Percentiles rank a stretch among this genome's conserved stretches.
phyloP scores from a whole-genome alignment of 805 yeast species.

The Kazachstania psychrophila region DNA sequence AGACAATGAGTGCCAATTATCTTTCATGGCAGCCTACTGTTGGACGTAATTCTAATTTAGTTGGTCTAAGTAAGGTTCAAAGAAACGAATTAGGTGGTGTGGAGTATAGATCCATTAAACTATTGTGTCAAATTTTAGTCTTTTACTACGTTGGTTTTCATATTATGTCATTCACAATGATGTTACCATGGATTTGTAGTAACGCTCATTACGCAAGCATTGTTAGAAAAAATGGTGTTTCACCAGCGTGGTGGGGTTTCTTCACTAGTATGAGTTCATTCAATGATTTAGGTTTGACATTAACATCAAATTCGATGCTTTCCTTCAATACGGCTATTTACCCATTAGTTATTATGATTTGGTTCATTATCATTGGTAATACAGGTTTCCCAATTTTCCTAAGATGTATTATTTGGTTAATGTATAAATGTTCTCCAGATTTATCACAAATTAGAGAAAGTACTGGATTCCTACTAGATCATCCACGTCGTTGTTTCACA shows the following conservation, averaged over 20 bases:
- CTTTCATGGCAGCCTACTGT: slow-evolving; percentile 86
- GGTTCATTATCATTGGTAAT: slow-evolving; percentile 83
- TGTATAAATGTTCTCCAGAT: slow-evolving; percentile 58
- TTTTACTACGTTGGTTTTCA: slow-evolving; percentile 72
- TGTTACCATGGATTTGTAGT: slow-evolving; percentile 53
- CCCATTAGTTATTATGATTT: slow-evolving; percentile 50
- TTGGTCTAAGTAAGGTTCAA: slow-evolving; percentile 69
- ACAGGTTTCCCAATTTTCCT: slow-evolving; percentile 87
- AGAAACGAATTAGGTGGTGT: slow-evolving; percentile 96
- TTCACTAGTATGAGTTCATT: slow-evolving; percentile 74
- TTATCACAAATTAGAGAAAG: slow-evolving; percentile 62
- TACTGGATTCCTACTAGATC: slow-evolving; percentile 77
- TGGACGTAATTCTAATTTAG: slow-evolving; percentile 89
- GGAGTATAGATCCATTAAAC: slow-evolving; percentile 82
- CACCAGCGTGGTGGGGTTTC: slow-evolving; percentile 89
- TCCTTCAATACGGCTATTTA: slow-evolving; percentile 57
- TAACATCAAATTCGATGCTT: slow-evolving; percentile 73
- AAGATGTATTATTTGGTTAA: slow-evolving; percentile 72
- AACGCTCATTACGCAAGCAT: slow-evolving; percentile 35
- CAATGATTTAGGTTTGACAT: slow-evolving; percentile 75
- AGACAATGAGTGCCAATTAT: slow-evolving; percentile 50
- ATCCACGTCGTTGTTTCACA: slow-evolving; percentile 95
- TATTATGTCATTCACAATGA: slow-evolving; percentile 40
- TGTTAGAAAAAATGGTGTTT: slow-evolving; percentile 48
- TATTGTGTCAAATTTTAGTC: slow-evolving; percentile 56